Evolutionary conservation across 352 stramenopile genomes (phyloP), one percentile per base, ranked within the genome.

Genomic region (Globisporangium nagaii): DNA sequence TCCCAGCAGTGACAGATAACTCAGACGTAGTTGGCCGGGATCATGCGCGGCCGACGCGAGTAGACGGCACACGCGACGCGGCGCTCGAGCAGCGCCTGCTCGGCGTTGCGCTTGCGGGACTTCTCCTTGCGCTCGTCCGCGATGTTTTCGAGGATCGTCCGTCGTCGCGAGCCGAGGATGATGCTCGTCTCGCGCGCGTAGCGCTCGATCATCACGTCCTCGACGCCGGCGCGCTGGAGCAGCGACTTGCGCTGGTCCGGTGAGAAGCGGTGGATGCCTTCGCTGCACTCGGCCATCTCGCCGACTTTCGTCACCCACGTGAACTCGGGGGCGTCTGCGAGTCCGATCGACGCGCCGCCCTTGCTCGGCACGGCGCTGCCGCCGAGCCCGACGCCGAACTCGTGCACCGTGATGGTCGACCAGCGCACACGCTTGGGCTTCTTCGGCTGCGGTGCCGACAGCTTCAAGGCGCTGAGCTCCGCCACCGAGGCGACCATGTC

Each of bases 21-120:
- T 69, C 39, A 79, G 39, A 70, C 67, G 60, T 87, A 87, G 62
- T 87, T 84, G 59, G 71, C 60, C 34, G 76, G 76, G 60, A 87
- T 87, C 71, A 87, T 87, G 36, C 76, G 71, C 27, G 76, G 76
- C 50, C 73, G 62, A 42, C 73, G 66, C 42, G 79, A 62, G 64
- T 73, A 76, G 34, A 67, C 53, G 25, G 71, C 69, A 45, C 75
- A 79, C 30, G 71, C 62, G n/a, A n/a, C n/a, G 35, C 69, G 70
- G 27, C 25, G 43, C 51, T 65, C 48, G 28, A 78, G 68, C 32
- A 83, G 65, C 25, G 66, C 62, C 30, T 81, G 59, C 13, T 78
- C 65, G 39, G 72, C 66, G 49, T 64, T 79, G 37, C 73, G 70
- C 58, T 85, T 87, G 28, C 63, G 66, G 6, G 60, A 64, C 32